A percentile compares a stretch with the other conserved stretches of the same genome.
Conservation (phyloP, 371 early-diverging fungal genomes). For the Vairimorpha necatrix region DNA sequence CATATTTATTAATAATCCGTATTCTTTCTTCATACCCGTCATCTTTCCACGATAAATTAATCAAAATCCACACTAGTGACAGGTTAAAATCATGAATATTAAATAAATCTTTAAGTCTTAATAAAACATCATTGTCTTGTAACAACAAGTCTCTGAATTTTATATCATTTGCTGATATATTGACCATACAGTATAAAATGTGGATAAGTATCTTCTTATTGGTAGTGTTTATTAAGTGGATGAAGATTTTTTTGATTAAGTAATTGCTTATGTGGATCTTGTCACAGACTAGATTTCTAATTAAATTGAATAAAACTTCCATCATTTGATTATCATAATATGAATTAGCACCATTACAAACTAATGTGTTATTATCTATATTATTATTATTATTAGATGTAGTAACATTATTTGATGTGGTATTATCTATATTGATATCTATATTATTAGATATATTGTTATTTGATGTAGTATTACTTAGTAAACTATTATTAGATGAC, state of each 20-base stretch:
- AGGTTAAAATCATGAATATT: conserved; percentile 6
- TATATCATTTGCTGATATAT: conserved; percentile 12
- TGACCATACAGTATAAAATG: conserved; percentile 22
- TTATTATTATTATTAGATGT: too few relatives aligned
- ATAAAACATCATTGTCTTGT: background rate
- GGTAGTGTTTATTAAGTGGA: conserved; percentile 2
- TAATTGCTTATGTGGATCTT: background rate
- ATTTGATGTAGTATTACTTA: too few relatives aligned
- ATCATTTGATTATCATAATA: background rate
- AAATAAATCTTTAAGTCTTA: conserved; percentile 19
- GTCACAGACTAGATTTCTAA: conserved; percentile 34
- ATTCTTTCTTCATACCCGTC: conserved; percentile 21
- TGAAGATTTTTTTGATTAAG: conserved; percentile 10
- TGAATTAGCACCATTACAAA: too few relatives aligned
- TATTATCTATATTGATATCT: too few relatives aligned
- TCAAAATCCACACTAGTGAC: conserved; percentile 37
- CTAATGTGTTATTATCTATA: too few relatives aligned
- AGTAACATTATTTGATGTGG: too few relatives aligned
- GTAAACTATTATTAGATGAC: too few relatives aligned
- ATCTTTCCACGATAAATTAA: conserved; percentile 40
- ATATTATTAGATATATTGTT: too few relatives aligned
- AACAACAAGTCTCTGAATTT: conserved; percentile 24
- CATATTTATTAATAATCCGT: conserved; percentile 1
- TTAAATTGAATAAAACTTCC: conserved; percentile 26
- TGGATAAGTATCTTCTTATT: background rate